Evolutionary conservation across 306 rosid genomes (phyloP).

Genomic region (Lupinus albus): DNA sequence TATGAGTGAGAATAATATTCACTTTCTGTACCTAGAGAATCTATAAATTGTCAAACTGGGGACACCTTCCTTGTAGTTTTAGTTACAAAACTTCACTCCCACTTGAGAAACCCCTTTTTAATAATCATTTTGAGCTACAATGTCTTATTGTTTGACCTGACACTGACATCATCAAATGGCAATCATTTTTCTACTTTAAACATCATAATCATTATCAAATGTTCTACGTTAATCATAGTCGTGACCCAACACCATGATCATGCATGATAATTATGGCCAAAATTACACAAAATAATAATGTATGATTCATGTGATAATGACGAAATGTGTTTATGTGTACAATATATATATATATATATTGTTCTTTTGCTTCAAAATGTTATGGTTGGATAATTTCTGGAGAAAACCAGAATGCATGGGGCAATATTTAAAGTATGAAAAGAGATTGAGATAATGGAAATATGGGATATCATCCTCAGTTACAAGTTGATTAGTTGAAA

Average conservation of each 20-base stretch:
- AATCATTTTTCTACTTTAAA: slow-evolving; percentile 42
- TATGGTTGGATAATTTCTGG: slow-evolving; percentile 1
- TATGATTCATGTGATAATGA: slow-evolving; percentile 43
- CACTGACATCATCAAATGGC: slow-evolving; percentile 34
- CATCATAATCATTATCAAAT: slow-evolving; percentile 21
- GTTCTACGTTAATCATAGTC: slow-evolving; percentile 30
- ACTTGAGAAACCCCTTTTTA: slow-evolving; percentile 45
- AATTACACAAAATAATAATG: slow-evolving; percentile 38
- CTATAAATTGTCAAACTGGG: slow-evolving; percentile 56
- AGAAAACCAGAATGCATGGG: slow-evolving; percentile 16
- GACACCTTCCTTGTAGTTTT: slow-evolving; percentile 46
- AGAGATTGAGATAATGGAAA: slow-evolving; percentile 42
- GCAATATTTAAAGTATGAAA: slow-evolving; percentile 40
- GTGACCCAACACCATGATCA: slow-evolving; percentile 30
- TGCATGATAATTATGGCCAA: slow-evolving; percentile 23
- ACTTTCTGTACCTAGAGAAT: slow-evolving; percentile 48
- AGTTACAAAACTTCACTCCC: slow-evolving; percentile 60
- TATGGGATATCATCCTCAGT: slow-evolving; percentile 40
- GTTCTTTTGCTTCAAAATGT: slow-evolving; percentile 23
- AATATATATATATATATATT: too few species aligned
- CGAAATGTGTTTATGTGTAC: too few species aligned
- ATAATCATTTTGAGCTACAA: slow-evolving; percentile 39
- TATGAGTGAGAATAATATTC: slow-evolving; percentile 44
- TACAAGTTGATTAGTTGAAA: slow-evolving; percentile 41
- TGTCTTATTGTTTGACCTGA: slow-evolving; percentile 43